Conservation (phyloP, 148 eudicot species). For the Vaccinium darrowii region DNA sequence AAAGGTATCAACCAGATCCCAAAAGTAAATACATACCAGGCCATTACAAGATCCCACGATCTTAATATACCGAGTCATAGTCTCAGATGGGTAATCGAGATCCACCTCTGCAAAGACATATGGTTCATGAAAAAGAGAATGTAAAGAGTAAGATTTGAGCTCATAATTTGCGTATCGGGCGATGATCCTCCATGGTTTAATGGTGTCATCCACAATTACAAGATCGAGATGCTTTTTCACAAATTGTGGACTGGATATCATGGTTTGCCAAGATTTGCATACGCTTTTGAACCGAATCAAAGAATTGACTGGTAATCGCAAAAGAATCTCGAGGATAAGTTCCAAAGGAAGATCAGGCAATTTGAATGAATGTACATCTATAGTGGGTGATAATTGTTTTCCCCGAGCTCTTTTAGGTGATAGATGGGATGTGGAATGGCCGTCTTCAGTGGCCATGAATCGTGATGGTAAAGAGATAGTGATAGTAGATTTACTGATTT, state of each 20-base stretch:
- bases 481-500: neutral
- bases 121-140: neutral
- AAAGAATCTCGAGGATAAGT: neutral
- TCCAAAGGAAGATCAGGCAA: neutral
- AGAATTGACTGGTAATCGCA: neutral
- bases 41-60: slow-evolving; percentile 4
- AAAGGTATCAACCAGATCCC: neutral
- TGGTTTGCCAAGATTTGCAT: slow-evolving; percentile 6
- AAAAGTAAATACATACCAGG: neutral
- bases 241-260: slow-evolving; percentile 1
- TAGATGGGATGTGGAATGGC: neutral
- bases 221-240: slow-evolving; percentile 4
- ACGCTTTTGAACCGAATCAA: neutral
- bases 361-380: neutral
- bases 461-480: neutral
- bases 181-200: slow-evolving; percentile 9
- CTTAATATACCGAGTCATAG: neutral
- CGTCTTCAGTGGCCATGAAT: neutral
- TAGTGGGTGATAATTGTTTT: neutral
- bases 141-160: neutral
- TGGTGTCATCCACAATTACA: neutral
- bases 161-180: neutral
- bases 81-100: neutral
- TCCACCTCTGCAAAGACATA: neutral
- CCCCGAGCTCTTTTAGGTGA: neutral